Evolutionary conservation across 2,329 filamentous ascomycete genomes (phyloP).

Genomic region (Hypoxylon sp.): DNA sequence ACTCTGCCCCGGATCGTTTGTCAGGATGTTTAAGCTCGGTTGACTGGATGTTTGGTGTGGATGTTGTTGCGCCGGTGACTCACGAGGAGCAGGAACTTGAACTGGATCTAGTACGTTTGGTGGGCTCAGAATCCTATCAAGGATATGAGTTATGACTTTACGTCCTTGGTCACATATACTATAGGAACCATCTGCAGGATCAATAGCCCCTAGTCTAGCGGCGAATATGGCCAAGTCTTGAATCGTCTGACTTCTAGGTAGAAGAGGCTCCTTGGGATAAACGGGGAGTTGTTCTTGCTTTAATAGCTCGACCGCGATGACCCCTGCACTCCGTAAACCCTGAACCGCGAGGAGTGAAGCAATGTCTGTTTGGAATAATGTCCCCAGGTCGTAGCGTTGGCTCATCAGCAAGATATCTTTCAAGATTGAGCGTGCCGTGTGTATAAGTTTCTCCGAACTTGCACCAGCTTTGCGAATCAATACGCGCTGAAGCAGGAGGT

Average conservation of each 20-base stretch:
- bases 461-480: conserved; percentile 55
- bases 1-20: conserved; percentile 36
- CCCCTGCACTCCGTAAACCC: conserved; percentile 55
- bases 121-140: conserved; percentile 56
- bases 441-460: conserved; percentile 53
- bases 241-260: conserved; percentile 57
- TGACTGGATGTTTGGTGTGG: conserved; percentile 36
- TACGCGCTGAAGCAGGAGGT: conserved; percentile 55
- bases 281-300: conserved; percentile 56
- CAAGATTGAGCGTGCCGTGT: conserved; percentile 52
- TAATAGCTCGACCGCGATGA: conserved; percentile 56
- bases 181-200: conserved; percentile 53
- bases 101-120: conserved; percentile 39
- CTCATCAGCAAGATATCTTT: conserved; percentile 54
- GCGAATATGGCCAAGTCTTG: conserved; percentile 57
- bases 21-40: conserved; percentile 37
- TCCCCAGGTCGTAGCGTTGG: conserved; percentile 53
- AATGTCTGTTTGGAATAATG: conserved; percentile 52
- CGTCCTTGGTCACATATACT: conserved; percentile 55
- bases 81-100: conserved; percentile 24
- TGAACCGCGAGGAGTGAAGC: conserved; percentile 52
- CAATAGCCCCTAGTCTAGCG: conserved; percentile 53
- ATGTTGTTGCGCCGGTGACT: conserved; percentile 28
- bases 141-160: conserved; percentile 56
- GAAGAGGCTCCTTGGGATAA: conserved; percentile 54